These are phyloP conservation scores for Pueraria montana DNA, from an alignment of 306 rosid species.

Conservation along the genomic window DNA sequence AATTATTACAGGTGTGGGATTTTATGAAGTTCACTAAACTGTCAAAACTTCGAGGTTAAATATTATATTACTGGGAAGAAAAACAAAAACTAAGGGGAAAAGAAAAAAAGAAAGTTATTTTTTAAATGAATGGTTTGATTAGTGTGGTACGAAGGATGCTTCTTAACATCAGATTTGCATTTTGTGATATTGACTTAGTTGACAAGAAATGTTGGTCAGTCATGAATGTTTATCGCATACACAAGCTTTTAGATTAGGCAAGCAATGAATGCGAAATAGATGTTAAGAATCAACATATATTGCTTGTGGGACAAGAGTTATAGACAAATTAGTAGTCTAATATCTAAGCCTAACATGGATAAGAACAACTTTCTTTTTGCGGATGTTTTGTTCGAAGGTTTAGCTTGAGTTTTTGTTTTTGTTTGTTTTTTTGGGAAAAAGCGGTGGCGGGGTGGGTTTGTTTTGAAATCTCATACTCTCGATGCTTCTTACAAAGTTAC, in stretches of 20 bases:
- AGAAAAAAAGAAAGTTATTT: neutral
- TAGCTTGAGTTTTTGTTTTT: neutral
- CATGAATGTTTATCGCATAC: neutral
- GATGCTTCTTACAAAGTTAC: neutral
- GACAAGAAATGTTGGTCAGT: neutral
- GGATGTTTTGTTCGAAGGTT: too few relatives aligned
- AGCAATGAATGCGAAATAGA: neutral
- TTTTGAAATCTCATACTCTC: neutral
- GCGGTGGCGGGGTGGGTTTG: neutral
- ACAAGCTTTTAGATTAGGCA: neutral
- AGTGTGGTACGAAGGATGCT: conserved; percentile 6
- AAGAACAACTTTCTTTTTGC: neutral
- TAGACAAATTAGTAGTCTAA: neutral
- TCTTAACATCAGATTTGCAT: neutral
- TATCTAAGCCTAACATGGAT: conserved; percentile 9
- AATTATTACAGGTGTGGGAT: conserved; percentile 28
- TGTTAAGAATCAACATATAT: neutral
- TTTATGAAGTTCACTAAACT: conserved; percentile 1
- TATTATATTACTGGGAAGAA: conserved; percentile 21
- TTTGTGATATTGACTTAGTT: conserved; percentile 15
- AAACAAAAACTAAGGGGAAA: neutral
- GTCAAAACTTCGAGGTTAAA: conserved; percentile 2
- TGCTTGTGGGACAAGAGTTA: conserved; percentile 17
- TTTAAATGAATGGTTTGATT: conserved; percentile 37
- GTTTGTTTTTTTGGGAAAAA: neutral